Percentiles rank a stretch among this genome's conserved stretches.
Evolutionary conservation across 2,329 filamentous ascomycete genomes (phyloP).

Genomic region (Fusarium sp.): DNA sequence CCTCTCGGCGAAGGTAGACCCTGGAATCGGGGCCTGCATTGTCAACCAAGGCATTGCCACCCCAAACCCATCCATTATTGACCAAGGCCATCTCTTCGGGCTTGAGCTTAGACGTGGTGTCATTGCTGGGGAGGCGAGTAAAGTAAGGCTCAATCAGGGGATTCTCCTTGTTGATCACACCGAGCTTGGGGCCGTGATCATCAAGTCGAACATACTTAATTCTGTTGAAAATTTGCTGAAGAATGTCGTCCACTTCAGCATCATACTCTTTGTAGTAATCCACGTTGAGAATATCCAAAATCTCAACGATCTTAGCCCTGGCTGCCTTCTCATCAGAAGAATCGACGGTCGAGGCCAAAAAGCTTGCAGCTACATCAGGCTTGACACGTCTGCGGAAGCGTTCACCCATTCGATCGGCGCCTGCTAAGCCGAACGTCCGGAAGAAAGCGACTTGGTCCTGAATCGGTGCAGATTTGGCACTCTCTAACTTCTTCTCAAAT

Average conservation of each 20-base stretch:
- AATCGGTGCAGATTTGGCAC: slow-evolving; percentile 61
- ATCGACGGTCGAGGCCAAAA: slow-evolving; percentile 63
- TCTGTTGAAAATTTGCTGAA: slow-evolving; percentile 92
- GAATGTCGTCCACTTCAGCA: slow-evolving; percentile 81
- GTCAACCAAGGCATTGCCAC: slow-evolving; percentile 92
- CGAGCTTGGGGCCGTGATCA: slow-evolving; percentile 87
- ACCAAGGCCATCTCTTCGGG: slow-evolving; percentile 83
- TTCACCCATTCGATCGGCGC: slow-evolving; percentile 81
- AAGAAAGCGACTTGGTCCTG: slow-evolving; percentile 72
- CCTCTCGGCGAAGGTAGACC: slow-evolving; percentile 94
- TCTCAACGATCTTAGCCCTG: slow-evolving; percentile 67
- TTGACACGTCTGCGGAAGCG: slow-evolving; percentile 81
- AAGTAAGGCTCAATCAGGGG: slow-evolving; percentile 96
- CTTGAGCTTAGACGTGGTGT: slow-evolving; percentile 81
- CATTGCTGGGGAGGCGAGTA: slow-evolving; percentile 85
- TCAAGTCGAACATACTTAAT: slow-evolving; percentile 97
- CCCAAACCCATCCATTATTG: slow-evolving; percentile 99
- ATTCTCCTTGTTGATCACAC: slow-evolving; percentile 79
- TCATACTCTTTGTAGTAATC: slow-evolving; percentile 95
- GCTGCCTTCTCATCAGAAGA: slow-evolving; percentile 71
- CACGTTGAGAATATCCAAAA: slow-evolving; percentile 88
- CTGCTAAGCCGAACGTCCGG: slow-evolving; percentile 75
- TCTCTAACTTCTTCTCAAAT: slow-evolving; percentile 58
- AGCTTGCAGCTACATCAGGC: slow-evolving; percentile 75
- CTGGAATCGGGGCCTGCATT: slow-evolving; percentile 90